Evolutionary conservation across 495 filamentous ascomycete genomes (phyloP), one percentile per base, ranked within the genome.

Genomic region (Aspergillus steynii): DNA sequence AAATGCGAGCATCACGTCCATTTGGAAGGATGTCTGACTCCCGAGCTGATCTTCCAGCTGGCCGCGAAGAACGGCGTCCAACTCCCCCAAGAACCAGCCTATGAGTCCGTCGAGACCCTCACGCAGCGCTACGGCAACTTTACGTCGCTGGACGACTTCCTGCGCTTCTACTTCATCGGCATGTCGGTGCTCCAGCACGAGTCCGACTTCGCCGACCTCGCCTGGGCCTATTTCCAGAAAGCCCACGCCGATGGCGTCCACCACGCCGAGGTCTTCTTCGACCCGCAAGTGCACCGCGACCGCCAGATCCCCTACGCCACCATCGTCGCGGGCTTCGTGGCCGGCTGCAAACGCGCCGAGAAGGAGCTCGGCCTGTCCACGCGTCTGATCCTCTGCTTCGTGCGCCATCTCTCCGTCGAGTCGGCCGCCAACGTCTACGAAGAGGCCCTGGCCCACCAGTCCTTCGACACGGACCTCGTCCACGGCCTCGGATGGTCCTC

Each of bases 1-100:
- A 93, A 91, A 80, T 88, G 83, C 73, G 90, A 93, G 64, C 90
- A 92, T 69, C 90, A 95, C 70, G 82, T 92, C 55, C 90, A 92
- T 65, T 78, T 92, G 5, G 89, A 91, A 68, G 90, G 90, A 53
- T 85, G 86, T 20, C 78, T 93, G 27, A 83, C 83, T 27, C 87
- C 89, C 14, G 71, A 79, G 48, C 77, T 90, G 25, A 86, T 92
- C 63, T 92, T 93, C 78, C 59, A 76, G 25, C 85, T 93, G 34
- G 87, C 90, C 1, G 66, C 71, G 12, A 81, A 80, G 61, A 90
- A 93, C 76, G 69, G 73, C 15, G 81, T 93, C 54, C 27, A 76
- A 3, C 81, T 93, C 15, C 88, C 89, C 29, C 53, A 63, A 37
- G 83, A 89, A 66, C 74, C 82, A 53, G 83, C 85, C 42, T 91